These are phyloP conservation scores for Atkinsonella hypoxylon DNA, from an alignment of 2,329 filamentous ascomycete genomes.

Conservation along the genomic window DNA sequence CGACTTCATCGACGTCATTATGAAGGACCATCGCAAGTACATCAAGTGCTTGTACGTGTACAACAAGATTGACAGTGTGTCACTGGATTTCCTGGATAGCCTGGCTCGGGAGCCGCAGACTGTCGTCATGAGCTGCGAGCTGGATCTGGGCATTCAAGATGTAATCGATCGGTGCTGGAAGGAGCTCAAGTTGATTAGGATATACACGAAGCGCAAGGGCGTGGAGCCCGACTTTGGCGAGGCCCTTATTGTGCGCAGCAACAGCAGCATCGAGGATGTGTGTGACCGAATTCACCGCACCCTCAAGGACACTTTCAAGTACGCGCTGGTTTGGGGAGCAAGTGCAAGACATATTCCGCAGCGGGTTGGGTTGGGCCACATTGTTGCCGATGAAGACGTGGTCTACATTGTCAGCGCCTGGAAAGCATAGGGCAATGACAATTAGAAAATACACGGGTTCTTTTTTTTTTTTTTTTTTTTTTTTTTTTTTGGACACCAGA, in stretches of 20 bases:
- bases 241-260: constrained; percentile 81
- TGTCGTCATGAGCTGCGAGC: constrained; percentile 93
- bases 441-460: background rate
- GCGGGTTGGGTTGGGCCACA: constrained; percentile 74
- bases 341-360: constrained; percentile 93
- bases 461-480: too few species aligned
- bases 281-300: constrained; percentile 91
- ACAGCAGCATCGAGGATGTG: constrained; percentile 89
- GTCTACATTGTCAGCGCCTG: constrained; percentile 56
- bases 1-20: constrained; percentile 98
- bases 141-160: constrained; percentile 84
- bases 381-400: constrained; percentile 60
- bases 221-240: constrained; percentile 80
- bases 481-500: too few species aligned
- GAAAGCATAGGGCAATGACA: constrained; percentile 36
- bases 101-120: constrained; percentile 88
- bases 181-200: constrained; percentile 75
- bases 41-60: constrained; percentile 93
- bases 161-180: constrained; percentile 94
- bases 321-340: constrained; percentile 93
- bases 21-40: constrained; percentile 98
- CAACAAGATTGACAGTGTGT: constrained; percentile 98
- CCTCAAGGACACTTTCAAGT: constrained; percentile 97
- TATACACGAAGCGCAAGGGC: constrained; percentile 96
- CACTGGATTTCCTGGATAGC: constrained; percentile 83